Percentiles rank a stretch among this genome's conserved stretches.
phyloP scores from a whole-genome alignment of 352 stramenopile species.

The Phytophthora cactorum region DNA sequence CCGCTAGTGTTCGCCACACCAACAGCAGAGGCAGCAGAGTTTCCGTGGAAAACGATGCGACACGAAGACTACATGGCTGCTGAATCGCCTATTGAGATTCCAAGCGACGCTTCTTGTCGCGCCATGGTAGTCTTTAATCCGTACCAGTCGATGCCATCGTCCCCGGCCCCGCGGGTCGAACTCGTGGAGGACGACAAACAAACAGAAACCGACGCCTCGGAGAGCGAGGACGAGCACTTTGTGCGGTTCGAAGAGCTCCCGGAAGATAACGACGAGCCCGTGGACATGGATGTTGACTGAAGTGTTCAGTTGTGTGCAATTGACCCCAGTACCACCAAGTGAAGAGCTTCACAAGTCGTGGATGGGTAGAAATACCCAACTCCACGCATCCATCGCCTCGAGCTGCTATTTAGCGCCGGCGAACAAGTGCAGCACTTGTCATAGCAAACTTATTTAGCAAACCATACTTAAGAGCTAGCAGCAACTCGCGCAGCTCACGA shows the following conservation, averaged over 20 bases:
- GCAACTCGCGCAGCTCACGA: slow-evolving; percentile 1
- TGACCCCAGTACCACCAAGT: not conserved
- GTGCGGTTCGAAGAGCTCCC: slow-evolving; percentile 78
- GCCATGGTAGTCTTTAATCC: slow-evolving; percentile 72
- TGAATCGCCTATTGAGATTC: slow-evolving; percentile 18
- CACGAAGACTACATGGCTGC: slow-evolving; percentile 5
- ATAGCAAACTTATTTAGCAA: slow-evolving; percentile 26
- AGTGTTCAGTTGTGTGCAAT: slow-evolving; percentile 4
- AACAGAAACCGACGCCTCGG: slow-evolving; percentile 15
- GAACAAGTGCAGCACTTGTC: slow-evolving; percentile 1
- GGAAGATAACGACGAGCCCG: slow-evolving; percentile 66
- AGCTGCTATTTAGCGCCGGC: slow-evolving; percentile 16
- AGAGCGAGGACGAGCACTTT: slow-evolving; percentile 44
- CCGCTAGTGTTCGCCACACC: slow-evolving; percentile 21
- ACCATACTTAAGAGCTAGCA: slow-evolving; percentile 16
- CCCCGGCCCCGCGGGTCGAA: slow-evolving; percentile 45
- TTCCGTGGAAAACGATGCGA: slow-evolving; percentile 26
- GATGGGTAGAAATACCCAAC: not conserved
- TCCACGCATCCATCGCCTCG: not conserved
- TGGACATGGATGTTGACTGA: slow-evolving; percentile 86
- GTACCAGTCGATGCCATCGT: slow-evolving; percentile 34
- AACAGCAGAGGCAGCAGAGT: slow-evolving; percentile 1
- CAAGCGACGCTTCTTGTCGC: slow-evolving; percentile 40
- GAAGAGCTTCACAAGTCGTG: not conserved
- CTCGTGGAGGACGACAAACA: slow-evolving; percentile 55